Conservation (phyloP, 2,329 filamentous ascomycete species). For the Trichoderma atrobrunneum region DNA sequence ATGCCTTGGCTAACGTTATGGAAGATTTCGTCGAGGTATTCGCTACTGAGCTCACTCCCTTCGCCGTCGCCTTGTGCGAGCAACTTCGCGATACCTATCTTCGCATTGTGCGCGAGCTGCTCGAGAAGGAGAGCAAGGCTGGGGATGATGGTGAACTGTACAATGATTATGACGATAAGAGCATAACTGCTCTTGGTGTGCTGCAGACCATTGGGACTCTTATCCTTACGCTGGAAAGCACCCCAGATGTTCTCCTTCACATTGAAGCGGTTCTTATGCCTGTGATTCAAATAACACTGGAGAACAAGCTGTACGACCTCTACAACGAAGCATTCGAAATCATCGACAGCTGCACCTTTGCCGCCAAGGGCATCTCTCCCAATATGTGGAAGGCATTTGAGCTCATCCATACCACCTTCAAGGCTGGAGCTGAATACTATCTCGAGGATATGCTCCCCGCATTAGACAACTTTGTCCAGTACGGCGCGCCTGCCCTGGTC, state of each 20-base stretch:
- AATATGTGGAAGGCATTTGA: slow-evolving; percentile 99
- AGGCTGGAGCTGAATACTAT: slow-evolving; percentile 93
- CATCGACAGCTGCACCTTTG: slow-evolving; percentile 98
- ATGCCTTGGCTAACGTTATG: slow-evolving; percentile 97
- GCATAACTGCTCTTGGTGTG: slow-evolving; percentile 93
- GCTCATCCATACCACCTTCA: slow-evolving; percentile 94
- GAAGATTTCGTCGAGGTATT: slow-evolving; percentile 99
- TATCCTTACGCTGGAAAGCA: slow-evolving; percentile 94
- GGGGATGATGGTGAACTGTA: slow-evolving; percentile 75
- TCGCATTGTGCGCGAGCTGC: slow-evolving; percentile 83
- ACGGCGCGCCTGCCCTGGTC: slow-evolving; percentile 74
- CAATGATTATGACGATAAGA: slow-evolving; percentile 97
- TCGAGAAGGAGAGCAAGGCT: slow-evolving; percentile 80
- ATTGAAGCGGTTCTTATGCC: slow-evolving; percentile 97
- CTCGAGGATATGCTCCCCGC: slow-evolving; percentile 98
- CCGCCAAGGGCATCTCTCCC: slow-evolving; percentile 89
- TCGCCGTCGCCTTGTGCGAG: slow-evolving; percentile 92
- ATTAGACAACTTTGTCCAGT: slow-evolving; percentile 96
- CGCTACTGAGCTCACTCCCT: slow-evolving; percentile 92
- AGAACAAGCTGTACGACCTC: slow-evolving; percentile 89
- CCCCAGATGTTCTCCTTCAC: slow-evolving; percentile 89
- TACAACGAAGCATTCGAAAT: slow-evolving; percentile 99
- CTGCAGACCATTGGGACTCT: slow-evolving; percentile 96
- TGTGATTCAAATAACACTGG: slow-evolving; percentile 89
- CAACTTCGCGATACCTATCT: slow-evolving; percentile 95